phyloP scores from a whole-genome alignment of 305 asterid genomes.

The Solanum hybrid region DNA sequence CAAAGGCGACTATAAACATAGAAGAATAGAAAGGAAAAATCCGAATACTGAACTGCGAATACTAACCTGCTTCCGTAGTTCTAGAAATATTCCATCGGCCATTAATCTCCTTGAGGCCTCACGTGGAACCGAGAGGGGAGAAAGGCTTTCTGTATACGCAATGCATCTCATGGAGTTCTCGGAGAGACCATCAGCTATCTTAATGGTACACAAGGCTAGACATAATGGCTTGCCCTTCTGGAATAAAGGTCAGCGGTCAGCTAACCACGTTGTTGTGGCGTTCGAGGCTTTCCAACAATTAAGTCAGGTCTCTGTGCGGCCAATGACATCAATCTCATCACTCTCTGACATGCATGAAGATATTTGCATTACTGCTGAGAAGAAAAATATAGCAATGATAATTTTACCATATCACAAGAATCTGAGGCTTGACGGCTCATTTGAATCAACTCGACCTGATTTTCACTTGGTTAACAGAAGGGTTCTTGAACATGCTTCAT shows the following conservation, averaged over 20 bases:
- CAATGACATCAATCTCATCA: constrained; percentile 22
- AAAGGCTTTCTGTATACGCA: constrained; percentile 17
- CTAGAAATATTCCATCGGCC: constrained; percentile 12
- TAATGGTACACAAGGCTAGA: constrained; percentile 24
- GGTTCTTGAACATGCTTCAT: constrained; percentile 23
- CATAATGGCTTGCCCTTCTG: constrained; percentile 23
- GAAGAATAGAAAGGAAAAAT: constrained; percentile 7
- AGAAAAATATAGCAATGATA: constrained; percentile 14
- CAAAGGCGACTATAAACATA: constrained; percentile 11
- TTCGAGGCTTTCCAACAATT: constrained; percentile 22
- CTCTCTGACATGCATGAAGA: constrained; percentile 22
- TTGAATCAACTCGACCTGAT: constrained; percentile 20
- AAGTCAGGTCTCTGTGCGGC: constrained; percentile 19
- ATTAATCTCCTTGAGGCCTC: constrained; percentile 25
- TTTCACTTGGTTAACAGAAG: constrained; percentile 15
- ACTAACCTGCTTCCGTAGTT: constrained; percentile 18
- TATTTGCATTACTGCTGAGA: constrained; percentile 13
- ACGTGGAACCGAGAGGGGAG: constrained; percentile 18
- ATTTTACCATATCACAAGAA: constrained; percentile 24
- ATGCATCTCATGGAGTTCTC: constrained; percentile 25
- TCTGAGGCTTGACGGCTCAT: constrained; percentile 13
- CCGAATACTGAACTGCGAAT: constrained; percentile 9
- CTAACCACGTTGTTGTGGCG: constrained; percentile 18
- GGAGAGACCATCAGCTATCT: constrained; percentile 20
- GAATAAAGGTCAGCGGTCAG: constrained; percentile 9